Conservation (phyloP, 192 early-diverging fungal species). For the Allomyces javanicus region DNA sequence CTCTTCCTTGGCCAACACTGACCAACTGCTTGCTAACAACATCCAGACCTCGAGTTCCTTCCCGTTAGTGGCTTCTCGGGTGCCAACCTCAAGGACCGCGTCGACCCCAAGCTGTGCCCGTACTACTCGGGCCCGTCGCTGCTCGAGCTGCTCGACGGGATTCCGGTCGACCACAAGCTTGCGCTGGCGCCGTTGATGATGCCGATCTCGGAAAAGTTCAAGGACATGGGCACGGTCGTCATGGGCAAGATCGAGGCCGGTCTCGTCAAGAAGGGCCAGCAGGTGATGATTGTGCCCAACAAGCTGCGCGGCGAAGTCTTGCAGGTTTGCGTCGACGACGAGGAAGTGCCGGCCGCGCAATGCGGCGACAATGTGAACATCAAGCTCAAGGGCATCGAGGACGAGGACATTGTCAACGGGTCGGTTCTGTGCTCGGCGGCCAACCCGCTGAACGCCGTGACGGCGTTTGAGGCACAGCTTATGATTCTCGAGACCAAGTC, state of each 20-base stretch:
- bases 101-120: slow-evolving; percentile 31
- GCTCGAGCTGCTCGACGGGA: slow-evolving; percentile 61
- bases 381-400: slow-evolving; percentile 74
- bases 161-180: slow-evolving; percentile 70
- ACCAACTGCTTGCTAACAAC: not conserved
- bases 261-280: slow-evolving; percentile 65
- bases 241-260: slow-evolving; percentile 96
- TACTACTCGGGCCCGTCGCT: slow-evolving; percentile 81
- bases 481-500: slow-evolving; percentile 82
- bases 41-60: slow-evolving; percentile 62
- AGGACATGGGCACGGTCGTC: slow-evolving; percentile 94
- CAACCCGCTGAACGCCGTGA: slow-evolving; percentile 58
- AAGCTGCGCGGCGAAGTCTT: slow-evolving; percentile 57
- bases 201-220: slow-evolving; percentile 87
- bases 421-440: slow-evolving; percentile 67
- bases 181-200: slow-evolving; percentile 69
- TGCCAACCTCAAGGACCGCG: slow-evolving; percentile 80
- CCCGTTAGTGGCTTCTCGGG: slow-evolving; percentile 95
- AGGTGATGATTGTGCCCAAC: slow-evolving; percentile 85
- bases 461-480: slow-evolving; percentile 66
- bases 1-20: not conserved
- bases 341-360: slow-evolving; percentile 47
- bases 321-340: slow-evolving; percentile 67
- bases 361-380: slow-evolving; percentile 91
- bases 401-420: slow-evolving; percentile 71